phyloP scores from a whole-genome alignment of 805 yeast species.

The Lachancea waltii region DNA sequence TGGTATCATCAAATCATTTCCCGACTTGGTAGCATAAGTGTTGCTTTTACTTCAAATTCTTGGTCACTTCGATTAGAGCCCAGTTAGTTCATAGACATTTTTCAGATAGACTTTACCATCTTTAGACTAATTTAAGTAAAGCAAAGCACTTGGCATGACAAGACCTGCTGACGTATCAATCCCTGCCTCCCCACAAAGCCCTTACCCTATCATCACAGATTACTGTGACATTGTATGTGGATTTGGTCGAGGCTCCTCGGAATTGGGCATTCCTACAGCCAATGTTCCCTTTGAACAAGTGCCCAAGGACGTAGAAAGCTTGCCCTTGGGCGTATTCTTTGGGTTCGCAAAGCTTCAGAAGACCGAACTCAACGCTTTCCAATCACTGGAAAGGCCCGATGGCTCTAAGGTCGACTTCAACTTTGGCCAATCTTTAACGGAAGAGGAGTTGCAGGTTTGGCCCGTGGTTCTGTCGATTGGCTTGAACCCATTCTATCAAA shows the following conservation, averaged over 20 bases:
- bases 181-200: conserved; percentile 39
- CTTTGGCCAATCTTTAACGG: conserved; percentile 47
- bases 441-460: conserved; percentile 38
- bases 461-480: conserved; percentile 97
- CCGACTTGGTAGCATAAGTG: conserved; percentile 29
- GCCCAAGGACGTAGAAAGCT: conserved; percentile 35
- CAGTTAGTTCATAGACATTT: background rate
- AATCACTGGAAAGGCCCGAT: conserved; percentile 31
- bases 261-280: conserved; percentile 93
- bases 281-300: conserved; percentile 61
- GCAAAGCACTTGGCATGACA: too few species aligned
- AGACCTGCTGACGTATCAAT: conserved; percentile 25
- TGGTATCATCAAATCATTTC: conserved; percentile 40
- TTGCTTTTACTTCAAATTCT: background rate
- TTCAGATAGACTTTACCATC: background rate
- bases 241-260: conserved; percentile 92
- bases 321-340: conserved; percentile 80
- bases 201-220: conserved; percentile 44
- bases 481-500: conserved; percentile 87
- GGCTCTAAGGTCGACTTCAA: conserved; percentile 47
- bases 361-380: conserved; percentile 5
- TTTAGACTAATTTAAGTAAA: background rate
- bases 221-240: conserved; percentile 61
- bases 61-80: background rate
- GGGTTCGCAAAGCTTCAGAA: conserved; percentile 55